These are phyloP conservation scores for Pythium coloratum DNA, from an alignment of 352 stramenopile species.

Conservation along the genomic window DNA sequence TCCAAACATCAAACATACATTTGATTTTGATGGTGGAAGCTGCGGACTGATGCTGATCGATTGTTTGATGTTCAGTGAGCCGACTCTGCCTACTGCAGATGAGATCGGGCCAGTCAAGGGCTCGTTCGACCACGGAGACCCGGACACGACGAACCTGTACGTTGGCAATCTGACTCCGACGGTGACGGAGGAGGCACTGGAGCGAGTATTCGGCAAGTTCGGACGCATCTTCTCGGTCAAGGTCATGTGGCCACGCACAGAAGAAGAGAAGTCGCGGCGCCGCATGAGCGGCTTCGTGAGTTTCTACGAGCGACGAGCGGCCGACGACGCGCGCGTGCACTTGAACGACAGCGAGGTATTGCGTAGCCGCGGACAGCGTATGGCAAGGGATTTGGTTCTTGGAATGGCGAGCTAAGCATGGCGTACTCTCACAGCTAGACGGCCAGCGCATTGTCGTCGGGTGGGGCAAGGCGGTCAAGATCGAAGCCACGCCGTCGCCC, in stretches of 20 bases:
- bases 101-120: constrained; percentile 40
- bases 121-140: constrained; percentile 85
- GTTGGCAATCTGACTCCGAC: constrained; percentile 93
- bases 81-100: constrained; percentile 12
- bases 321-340: constrained; percentile 74
- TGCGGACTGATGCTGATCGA: not conserved
- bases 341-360: constrained; percentile 74
- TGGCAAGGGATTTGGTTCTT: constrained; percentile 9
- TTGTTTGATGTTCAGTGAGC: constrained; percentile 4
- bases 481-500: constrained; percentile 31
- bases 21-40: not conserved
- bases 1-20: not conserved
- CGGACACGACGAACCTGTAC: constrained; percentile 92
- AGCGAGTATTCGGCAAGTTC: constrained; percentile 87
- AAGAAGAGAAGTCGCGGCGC: constrained; percentile 89
- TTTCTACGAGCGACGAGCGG: constrained; percentile 86
- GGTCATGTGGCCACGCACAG: constrained; percentile 98
- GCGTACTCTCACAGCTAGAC: constrained; percentile 47
- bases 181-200: constrained; percentile 91
- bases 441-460: constrained; percentile 74
- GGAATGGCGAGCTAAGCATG: constrained; percentile 7
- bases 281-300: constrained; percentile 96
- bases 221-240: constrained; percentile 95
- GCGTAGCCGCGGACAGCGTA: not conserved
- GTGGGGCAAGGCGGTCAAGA: constrained; percentile 82